Evolutionary conservation across 2,329 filamentous ascomycete species (phyloP).

Genomic region (Cytospora mali): DNA sequence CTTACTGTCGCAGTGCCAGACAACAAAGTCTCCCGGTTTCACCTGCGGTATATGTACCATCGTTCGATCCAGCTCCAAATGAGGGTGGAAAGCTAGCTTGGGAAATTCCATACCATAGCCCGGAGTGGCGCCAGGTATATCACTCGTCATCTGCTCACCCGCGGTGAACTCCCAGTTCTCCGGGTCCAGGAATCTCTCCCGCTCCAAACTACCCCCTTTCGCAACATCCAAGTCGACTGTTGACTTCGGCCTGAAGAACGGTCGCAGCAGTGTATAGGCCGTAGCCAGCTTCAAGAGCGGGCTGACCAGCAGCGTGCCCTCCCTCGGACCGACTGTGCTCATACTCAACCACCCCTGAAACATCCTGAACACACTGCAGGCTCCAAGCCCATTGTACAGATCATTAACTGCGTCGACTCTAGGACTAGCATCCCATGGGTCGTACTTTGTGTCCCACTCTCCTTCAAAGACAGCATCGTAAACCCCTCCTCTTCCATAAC

Average conservation of each 20-base stretch:
- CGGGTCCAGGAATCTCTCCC: constrained; percentile 46
- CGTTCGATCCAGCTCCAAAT: constrained; percentile 65
- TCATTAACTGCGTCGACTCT: constrained; percentile 71
- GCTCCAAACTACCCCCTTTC: constrained; percentile 31
- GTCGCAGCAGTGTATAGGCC: constrained; percentile 78
- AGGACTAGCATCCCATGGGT: constrained; percentile 77
- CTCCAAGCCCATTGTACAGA: constrained; percentile 78
- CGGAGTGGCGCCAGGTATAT: constrained; percentile 69
- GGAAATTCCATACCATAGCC: constrained; percentile 72
- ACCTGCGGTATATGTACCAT: constrained; percentile 75
- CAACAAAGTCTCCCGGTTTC: constrained; percentile 73
- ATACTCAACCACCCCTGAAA: constrained; percentile 90
- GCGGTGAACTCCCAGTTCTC: constrained; percentile 63
- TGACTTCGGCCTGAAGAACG: constrained; percentile 67
- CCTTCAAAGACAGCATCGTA: constrained; percentile 76
- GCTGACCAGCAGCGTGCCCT: constrained; percentile 83
- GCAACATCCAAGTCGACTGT: constrained; percentile 12
- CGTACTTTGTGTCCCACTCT: constrained; percentile 72
- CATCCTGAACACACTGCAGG: constrained; percentile 83
- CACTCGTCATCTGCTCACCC: constrained; percentile 50
- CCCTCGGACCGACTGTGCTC: constrained; percentile 68
- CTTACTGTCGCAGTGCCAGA: constrained; percentile 75
- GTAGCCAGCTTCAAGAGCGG: constrained; percentile 76
- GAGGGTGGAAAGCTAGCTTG: constrained; percentile 62
- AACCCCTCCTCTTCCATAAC: constrained; percentile 67